Evolutionary conservation across 805 yeast species (phyloP), one percentile per base, ranked within the genome.

Genomic region (Metschnikowia amazonensis): DNA sequence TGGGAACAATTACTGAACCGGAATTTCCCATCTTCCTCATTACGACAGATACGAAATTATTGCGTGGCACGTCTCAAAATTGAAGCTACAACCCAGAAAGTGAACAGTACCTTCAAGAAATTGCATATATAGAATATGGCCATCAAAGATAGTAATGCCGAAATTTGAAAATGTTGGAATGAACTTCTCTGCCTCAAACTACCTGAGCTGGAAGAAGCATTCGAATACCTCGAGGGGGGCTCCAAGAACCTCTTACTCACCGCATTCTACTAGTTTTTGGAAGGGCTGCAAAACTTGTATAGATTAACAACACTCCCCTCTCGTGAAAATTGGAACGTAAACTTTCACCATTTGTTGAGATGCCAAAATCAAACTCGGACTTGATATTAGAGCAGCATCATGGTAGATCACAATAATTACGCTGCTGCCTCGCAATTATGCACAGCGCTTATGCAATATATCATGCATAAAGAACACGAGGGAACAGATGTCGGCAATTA

Each of bases 391-490:
- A 32, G n/a, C 6, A 11, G 14, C n/a, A 17, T 32, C 9, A 13
- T n/a, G 25, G 6, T 13, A 17, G 25, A 24, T n/a, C 17, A 35
- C 9, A 3, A 4, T 5, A 3, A 17, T 24, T 36, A 33, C 24
- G 41, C 18, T 13, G 13, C n/a, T 7, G 7, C 16, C 25, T 28
- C 41, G 41, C 41, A 37, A 37, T 28, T 18, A 37, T 20, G 41
- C 41, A 14, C 31, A 5, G n/a, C 33, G 41, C 41, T n/a, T 37
- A 20, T 36, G 13, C 7, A 2, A 11, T n/a, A 6, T 27, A 8
- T 28, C 5, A 32, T 17, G 40, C 30, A 27, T 25, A 11, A 6
- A 17, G n/a, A 9, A 10, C 36, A 6, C 11, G 13, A 20, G 18
- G 24, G 3, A n/a, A 10, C 29, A 36, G 38, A 21, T 7, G 9